Conservation (phyloP, 2,329 filamentous ascomycete genomes). For the Aureobasidium sp. region DNA sequence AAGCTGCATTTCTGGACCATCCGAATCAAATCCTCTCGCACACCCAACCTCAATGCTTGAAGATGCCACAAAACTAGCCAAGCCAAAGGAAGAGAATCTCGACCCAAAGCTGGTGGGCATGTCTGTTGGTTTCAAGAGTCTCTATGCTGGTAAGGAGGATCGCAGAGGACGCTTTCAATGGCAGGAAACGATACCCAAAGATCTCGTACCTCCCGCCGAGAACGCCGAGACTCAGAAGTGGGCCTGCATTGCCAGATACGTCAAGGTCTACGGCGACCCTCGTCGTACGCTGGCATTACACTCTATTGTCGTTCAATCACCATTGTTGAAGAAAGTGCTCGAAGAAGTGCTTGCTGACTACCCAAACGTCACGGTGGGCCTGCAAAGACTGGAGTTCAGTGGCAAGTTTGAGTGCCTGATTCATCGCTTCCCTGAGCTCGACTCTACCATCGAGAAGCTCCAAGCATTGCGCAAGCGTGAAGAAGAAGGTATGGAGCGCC, state of each 20-base stretch:
- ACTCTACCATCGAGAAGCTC: slow-evolving; percentile 34
- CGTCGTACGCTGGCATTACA: slow-evolving; percentile 55
- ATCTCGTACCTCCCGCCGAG: slow-evolving; percentile 51
- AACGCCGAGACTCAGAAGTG: slow-evolving; percentile 56
- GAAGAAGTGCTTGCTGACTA: slow-evolving; percentile 51
- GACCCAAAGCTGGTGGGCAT: slow-evolving; percentile 27
- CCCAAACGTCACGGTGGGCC: slow-evolving; percentile 51
- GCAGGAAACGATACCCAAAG: slow-evolving; percentile 50
- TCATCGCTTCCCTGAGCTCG: slow-evolving; percentile 52
- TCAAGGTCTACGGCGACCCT: slow-evolving; percentile 44
- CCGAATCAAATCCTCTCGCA: not conserved
- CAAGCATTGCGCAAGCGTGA: slow-evolving; percentile 13
- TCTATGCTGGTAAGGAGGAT: slow-evolving; percentile 48
- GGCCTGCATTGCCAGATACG: slow-evolving; percentile 54
- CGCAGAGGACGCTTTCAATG: slow-evolving; percentile 46
- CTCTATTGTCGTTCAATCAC: slow-evolving; percentile 58
- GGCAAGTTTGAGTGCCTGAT: slow-evolving; percentile 58
- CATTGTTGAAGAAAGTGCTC: slow-evolving; percentile 52
- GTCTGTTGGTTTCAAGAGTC: slow-evolving; percentile 38
- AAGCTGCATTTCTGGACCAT: not conserved
- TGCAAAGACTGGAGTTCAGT: slow-evolving; percentile 55
- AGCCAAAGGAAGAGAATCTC: slow-evolving; percentile 6
- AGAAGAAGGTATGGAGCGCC: not conserved
- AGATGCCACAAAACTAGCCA: not conserved
- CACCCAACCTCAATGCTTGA: not conserved